These are phyloP conservation scores for Penicillium coprophilum DNA, from an alignment of 495 filamentous ascomycete species.

Conservation along the genomic window DNA sequence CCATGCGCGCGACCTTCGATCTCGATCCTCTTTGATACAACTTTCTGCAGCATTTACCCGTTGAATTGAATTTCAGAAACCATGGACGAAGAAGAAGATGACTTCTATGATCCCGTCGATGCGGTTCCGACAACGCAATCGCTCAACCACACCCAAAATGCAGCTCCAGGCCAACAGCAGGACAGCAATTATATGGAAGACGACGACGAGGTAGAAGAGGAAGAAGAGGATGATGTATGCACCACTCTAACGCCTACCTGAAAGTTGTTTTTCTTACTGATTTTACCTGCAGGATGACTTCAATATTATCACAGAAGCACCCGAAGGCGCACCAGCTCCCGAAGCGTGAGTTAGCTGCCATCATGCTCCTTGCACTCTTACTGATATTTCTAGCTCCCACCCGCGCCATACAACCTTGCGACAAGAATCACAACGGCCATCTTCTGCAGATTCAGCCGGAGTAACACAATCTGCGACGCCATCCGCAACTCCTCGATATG, in stretches of 20 bases:
- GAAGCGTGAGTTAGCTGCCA: slow-evolving; percentile 45
- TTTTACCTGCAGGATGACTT: slow-evolving; percentile 63
- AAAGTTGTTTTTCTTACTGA: slow-evolving; percentile 1
- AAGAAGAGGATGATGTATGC: slow-evolving; percentile 59
- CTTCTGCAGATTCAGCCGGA: slow-evolving; percentile 49
- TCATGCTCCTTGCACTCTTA: slow-evolving; percentile 12
- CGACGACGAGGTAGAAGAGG: slow-evolving; percentile 74
- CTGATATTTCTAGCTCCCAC: slow-evolving; percentile 33
- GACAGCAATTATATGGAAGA: slow-evolving; percentile 64
- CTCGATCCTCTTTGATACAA: slow-evolving; percentile 19
- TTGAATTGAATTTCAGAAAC: slow-evolving; percentile 18
- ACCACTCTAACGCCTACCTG: slow-evolving; percentile 21
- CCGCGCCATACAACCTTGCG: slow-evolving; percentile 50
- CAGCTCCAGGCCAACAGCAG: slow-evolving; percentile 25
- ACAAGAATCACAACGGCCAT: slow-evolving; percentile 63
- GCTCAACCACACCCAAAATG: slow-evolving; percentile 27
- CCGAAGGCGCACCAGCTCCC: slow-evolving; percentile 66
- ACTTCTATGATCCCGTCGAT: slow-evolving; percentile 54
- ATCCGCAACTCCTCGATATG: slow-evolving; percentile 42
- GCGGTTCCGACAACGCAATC: slow-evolving; percentile 33
- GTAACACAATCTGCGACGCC: slow-evolving; percentile 35
- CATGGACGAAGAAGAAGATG: slow-evolving; percentile 56
- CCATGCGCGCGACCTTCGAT: slow-evolving; percentile 24
- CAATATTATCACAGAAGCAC: slow-evolving; percentile 92
- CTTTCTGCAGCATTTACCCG: slow-evolving; percentile 17